phyloP scores from a whole-genome alignment of 768 basidiomycete genomes.

The Rubroboletus pulcherrimus region DNA sequence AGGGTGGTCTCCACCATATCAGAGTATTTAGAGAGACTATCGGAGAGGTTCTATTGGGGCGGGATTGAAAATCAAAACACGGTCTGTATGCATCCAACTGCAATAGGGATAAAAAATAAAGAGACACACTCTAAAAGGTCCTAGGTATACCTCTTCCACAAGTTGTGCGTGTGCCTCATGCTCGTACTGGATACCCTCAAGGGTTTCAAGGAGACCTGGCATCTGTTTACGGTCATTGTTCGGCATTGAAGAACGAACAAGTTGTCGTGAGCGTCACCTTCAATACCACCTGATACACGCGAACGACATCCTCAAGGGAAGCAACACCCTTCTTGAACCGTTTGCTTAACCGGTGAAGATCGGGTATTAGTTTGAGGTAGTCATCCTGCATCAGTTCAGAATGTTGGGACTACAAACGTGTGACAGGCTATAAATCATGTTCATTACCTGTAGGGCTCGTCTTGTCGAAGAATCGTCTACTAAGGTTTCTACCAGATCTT shows the following conservation, averaged over 20 bases:
- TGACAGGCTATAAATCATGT: background rate
- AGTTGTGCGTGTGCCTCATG: conserved; percentile 49
- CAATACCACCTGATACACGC: conserved; percentile 89
- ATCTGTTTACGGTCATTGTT: conserved; percentile 44
- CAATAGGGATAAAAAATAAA: background rate
- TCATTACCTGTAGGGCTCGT: conserved; percentile 66
- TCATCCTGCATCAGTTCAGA: conserved; percentile 56
- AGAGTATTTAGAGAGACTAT: conserved; percentile 68
- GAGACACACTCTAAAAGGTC: conserved; percentile 51
- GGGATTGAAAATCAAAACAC: background rate
- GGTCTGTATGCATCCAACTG: background rate
- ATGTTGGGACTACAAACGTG: background rate
- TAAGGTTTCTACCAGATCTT: conserved; percentile 84
- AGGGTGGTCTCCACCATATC: conserved; percentile 97
- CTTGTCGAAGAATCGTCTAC: conserved; percentile 74
- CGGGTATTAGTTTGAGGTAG: conserved; percentile 87
- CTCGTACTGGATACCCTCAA: conserved; percentile 49
- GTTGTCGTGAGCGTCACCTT: conserved; percentile 45
- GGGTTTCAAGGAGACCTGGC: conserved; percentile 64
- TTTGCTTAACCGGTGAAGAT: conserved; percentile 88
- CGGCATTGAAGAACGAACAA: background rate
- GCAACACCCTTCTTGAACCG: conserved; percentile 83
- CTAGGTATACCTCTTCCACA: conserved; percentile 65
- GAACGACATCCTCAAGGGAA: conserved; percentile 89
- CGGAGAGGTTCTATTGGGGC: conserved; percentile 52